Evolutionary conservation across 805 yeast species (phyloP), one percentile per base, ranked within the genome.

Genomic region (Blastobotrys mokoenaii): DNA sequence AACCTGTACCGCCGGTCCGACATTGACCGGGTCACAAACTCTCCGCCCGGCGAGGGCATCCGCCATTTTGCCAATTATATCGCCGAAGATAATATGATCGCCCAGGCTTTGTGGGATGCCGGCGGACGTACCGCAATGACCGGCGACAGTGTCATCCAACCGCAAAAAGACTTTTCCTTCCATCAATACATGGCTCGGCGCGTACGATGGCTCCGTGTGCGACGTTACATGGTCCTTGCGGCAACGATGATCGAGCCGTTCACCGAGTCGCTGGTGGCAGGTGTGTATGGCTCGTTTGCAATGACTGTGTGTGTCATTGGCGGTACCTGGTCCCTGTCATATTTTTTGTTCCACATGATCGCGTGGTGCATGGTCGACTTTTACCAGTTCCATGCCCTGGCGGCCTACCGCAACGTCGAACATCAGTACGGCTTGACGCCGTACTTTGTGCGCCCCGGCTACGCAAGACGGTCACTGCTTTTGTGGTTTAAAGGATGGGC

Each of bases 41-140:
- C 48, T 0, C 43, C 43, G 1, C 38, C 42, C 5, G 63, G 61
- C 14, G 49, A 46, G 14, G 84, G 90, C 0, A 69, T 88, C 37
- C 71, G 79, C 43, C 76, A 78, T 46, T 87, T 88, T 61, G 79
- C 95, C 6, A 69, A 79, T 46, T 88, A 81, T 60, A 87, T 87
- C 57, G 95, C 95, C 4, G 96, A 87, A 60, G 96, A 87, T 61
- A 87, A 87, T 61, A 84, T 86, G 94, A 87, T 87, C 50, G 95
- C 85, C 3, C 86, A 84, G 41, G 84, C 87, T 1, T 59, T 87
- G 14, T 87, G 95, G 95, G 77, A 78, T 41, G 53, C 47, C 18
- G 69, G 71, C 30, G 80, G 84, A 18, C 82, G 84, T 1, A 84
- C 95, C 0, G 88, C 82, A 0, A 69, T 86, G 71, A 80, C 90